Base-by-base conservation (phyloP, 1,284 basidiomycete species). In the Sparassis latifolia region DNA sequence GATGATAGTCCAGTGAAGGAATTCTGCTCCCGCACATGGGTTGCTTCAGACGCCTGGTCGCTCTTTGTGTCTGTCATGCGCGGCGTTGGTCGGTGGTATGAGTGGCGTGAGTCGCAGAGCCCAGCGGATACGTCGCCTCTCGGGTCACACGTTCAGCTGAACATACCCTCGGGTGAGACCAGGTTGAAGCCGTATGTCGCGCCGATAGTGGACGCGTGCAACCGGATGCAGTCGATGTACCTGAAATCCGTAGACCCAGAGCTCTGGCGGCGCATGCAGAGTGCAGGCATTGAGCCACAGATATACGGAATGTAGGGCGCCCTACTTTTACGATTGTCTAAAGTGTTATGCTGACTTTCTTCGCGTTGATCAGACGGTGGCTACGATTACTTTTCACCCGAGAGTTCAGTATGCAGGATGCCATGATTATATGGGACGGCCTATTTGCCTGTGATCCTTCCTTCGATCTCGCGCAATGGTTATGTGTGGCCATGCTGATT, bases 401-500 rank as follows among this genome's bases (percentile, higher is more conserved):
- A 42, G 94, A 97, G 67, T 87, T 97, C 56, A 74, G 70, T 41
- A 77, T 92, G 74, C 63, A 73, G 5, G 83, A 90, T 57, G 80
- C 89, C 0, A 82, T 92, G 78, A 72, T 80, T 28, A 63, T 97
- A 9, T 97, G 94, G 94, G 94, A 97, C 66, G 91, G 86, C 0
- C 66, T 97, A 5, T 95, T 97, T 64, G 89, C 92, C 0, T 85
- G 83, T 51, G 89, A 92, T 66, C 79, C 82, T 5, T 74, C 83
- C 1, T 72, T 87, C 42, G 80, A 85, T 45, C 69, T 95, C 33
- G 80, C 86, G 1, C 82, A 86, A 48, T 94, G 88, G 84, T 73
- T 95, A 49, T 92, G 90, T 62, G 82, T 96, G 12, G 89, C 91
- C 0, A 94, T 97, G 92, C 78, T 97, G 9, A 79, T 97, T 51